Percentiles rank a stretch among this genome's conserved stretches.
Evolutionary conservation across 177 flowering plant species (phyloP).

Genomic region (Vitis hybrid): DNA sequence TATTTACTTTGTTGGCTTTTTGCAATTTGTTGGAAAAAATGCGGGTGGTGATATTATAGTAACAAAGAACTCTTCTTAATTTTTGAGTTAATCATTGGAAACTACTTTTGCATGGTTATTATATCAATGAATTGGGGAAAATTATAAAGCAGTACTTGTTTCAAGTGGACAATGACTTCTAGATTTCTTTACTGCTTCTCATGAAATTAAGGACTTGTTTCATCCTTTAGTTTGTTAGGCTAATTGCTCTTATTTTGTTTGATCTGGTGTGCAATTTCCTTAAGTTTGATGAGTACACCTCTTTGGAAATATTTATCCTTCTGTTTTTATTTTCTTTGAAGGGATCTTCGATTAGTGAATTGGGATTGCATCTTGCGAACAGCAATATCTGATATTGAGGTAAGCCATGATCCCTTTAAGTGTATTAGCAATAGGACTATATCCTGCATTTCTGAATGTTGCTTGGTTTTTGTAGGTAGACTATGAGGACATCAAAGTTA

Average conservation of each 20-base stretch:
- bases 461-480: conserved; percentile 62
- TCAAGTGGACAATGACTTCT: neutral
- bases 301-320: neutral
- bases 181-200: neutral
- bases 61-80: no score
- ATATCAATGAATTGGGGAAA: no score
- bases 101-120: no score
- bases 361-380: conserved; percentile 94
- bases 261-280: no score
- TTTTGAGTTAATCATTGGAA: no score
- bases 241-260: no score
- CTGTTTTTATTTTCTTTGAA: conserved; percentile 20
- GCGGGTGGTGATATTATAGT: no score
- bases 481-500: conserved; percentile 72
- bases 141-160: neutral
- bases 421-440: neutral
- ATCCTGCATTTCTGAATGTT: conserved; percentile 10
- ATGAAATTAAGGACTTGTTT: no score
- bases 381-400: conserved; percentile 98
- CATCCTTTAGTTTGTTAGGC: no score
- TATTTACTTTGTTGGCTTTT: no score
- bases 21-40: no score
- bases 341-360: conserved; percentile 87
- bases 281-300: neutral
- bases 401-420: conserved; percentile 15